A percentile compares a stretch with the other conserved stretches of the same genome.
Conservation (phyloP, 768 basidiomycete species). For the Dacryopinax primogenitus region DNA sequence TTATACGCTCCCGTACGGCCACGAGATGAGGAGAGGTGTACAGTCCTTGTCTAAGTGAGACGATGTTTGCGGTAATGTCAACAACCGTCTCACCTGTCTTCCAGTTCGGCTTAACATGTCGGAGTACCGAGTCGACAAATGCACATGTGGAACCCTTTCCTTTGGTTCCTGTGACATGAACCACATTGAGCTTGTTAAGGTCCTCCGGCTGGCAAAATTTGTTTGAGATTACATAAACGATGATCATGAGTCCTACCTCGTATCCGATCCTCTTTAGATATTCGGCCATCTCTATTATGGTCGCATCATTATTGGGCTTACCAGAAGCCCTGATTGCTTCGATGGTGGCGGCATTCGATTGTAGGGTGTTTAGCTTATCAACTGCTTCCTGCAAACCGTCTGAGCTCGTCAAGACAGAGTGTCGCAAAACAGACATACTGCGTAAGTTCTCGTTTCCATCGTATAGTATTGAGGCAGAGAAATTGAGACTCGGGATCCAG, state of each 20-base stretch:
- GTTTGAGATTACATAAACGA: background rate
- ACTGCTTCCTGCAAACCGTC: conserved; percentile 42
- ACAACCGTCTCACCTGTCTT: conserved; percentile 49
- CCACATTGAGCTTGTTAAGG: conserved; percentile 76
- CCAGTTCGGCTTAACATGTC: conserved; percentile 57
- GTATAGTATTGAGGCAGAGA: conserved; percentile 18
- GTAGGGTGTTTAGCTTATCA: conserved; percentile 59
- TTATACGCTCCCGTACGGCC: conserved; percentile 88
- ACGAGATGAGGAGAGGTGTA: conserved; percentile 96
- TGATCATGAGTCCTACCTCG: conserved; percentile 37
- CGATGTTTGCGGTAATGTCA: background rate
- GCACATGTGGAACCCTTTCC: conserved; percentile 97
- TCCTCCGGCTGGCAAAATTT: conserved; percentile 49
- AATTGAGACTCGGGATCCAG: background rate
- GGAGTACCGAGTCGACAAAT: conserved; percentile 75
- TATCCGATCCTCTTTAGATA: conserved; percentile 82
- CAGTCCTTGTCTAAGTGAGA: conserved; percentile 42
- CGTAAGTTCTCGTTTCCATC: conserved; percentile 57
- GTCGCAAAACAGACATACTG: conserved; percentile 11
- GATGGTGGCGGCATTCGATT: conserved; percentile 87
- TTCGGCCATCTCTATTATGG: conserved; percentile 81
- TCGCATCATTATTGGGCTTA: conserved; percentile 41
- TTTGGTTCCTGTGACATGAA: conserved; percentile 96
- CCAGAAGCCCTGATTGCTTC: conserved; percentile 71
- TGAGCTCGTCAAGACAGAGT: conserved; percentile 3